These are phyloP conservation scores for Wolfiporia cocos DNA, from an alignment of 1,284 basidiomycete species.

Conservation along the genomic window DNA sequence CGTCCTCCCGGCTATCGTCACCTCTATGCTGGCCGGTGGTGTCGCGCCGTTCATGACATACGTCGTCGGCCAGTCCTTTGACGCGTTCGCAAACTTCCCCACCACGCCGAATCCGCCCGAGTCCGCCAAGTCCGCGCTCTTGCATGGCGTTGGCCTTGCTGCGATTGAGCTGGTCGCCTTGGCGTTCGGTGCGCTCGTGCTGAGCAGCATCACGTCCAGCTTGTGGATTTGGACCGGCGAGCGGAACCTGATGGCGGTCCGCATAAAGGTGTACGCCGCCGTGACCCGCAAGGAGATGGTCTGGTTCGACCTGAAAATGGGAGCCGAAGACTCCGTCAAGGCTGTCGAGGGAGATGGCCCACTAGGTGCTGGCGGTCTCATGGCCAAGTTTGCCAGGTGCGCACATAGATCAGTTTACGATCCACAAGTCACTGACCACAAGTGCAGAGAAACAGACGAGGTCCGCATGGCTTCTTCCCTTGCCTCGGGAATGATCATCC, in stretches of 20 bases:
- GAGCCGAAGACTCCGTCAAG: slow-evolving; percentile 46
- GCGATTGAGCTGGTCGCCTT: slow-evolving; percentile 71
- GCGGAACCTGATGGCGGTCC: slow-evolving; percentile 64
- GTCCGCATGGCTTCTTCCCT: slow-evolving; percentile 82
- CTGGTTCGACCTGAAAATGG: slow-evolving; percentile 87
- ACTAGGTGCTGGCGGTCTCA: slow-evolving; percentile 85
- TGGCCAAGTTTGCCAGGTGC: slow-evolving; percentile 90
- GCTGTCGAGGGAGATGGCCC: slow-evolving; percentile 45
- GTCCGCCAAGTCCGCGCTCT: slow-evolving; percentile 46
- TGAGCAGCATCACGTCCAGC: slow-evolving; percentile 71
- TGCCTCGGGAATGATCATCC: slow-evolving; percentile 72
- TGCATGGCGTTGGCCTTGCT: slow-evolving; percentile 53
- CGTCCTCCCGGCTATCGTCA: slow-evolving; percentile 66
- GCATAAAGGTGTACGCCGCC: slow-evolving; percentile 64
- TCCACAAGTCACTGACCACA: neutral
- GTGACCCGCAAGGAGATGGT: slow-evolving; percentile 73
- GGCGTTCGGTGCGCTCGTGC: slow-evolving; percentile 60
- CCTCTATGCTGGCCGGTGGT: slow-evolving; percentile 67
- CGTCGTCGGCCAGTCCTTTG: slow-evolving; percentile 83
- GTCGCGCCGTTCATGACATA: slow-evolving; percentile 93
- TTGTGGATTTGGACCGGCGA: slow-evolving; percentile 92
- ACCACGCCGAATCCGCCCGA: slow-evolving; percentile 38
- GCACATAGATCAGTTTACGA: slow-evolving; percentile 19
- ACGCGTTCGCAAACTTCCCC: slow-evolving; percentile 64
- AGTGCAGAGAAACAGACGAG: slow-evolving; percentile 86